These are phyloP conservation scores for Cucumis sativus DNA, from an alignment of 306 rosid species.

Conservation along the genomic window DNA sequence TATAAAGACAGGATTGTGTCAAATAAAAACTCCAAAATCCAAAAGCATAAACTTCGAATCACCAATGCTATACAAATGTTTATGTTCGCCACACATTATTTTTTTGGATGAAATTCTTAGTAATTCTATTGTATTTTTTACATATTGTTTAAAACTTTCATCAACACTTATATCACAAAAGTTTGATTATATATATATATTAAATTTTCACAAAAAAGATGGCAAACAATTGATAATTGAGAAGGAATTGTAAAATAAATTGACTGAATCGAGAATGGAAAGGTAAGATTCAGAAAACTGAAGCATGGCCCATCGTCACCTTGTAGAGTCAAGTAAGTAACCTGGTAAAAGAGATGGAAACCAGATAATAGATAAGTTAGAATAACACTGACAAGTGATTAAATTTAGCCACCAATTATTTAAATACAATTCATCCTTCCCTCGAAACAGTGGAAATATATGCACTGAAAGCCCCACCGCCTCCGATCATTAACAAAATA, in stretches of 20 bases:
- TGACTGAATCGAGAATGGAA: not conserved
- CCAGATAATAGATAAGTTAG: not conserved
- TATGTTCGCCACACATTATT: too few species aligned
- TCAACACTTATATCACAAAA: not conserved
- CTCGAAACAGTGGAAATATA: not conserved
- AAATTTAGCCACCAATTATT: not conserved
- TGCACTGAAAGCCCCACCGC: not conserved
- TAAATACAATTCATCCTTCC: not conserved
- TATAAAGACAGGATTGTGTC: too few species aligned
- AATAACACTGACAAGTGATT: not conserved
- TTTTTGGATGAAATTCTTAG: too few species aligned
- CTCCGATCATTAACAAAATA: too few species aligned
- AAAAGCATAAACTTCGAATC: too few species aligned
- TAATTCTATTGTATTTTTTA: too few species aligned
- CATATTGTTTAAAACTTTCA: too few species aligned
- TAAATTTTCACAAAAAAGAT: not conserved
- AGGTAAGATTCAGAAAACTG: not conserved
- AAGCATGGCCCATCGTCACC: not conserved
- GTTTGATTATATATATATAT: not conserved
- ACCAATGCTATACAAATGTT: too few species aligned
- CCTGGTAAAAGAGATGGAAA: not conserved
- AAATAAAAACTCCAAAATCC: too few species aligned
- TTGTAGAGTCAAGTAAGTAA: not conserved
- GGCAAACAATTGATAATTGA: not conserved
- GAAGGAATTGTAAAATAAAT: not conserved